Base-by-base conservation (phyloP, 2,329 filamentous ascomycete genomes). In the Alternaria sp. region DNA sequence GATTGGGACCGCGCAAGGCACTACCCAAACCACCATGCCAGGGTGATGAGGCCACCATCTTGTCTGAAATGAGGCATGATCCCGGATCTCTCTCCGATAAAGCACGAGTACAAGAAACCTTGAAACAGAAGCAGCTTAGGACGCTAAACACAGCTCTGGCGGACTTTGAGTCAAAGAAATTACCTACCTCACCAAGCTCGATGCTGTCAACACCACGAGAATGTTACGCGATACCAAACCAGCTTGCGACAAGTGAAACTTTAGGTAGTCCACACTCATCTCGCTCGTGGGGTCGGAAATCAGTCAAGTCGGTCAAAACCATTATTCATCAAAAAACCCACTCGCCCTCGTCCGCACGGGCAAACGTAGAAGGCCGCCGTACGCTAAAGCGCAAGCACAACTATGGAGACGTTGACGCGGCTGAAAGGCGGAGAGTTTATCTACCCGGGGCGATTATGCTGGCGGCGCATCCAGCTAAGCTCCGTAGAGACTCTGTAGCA, bases 401-500 rank as follows among this genome's bases (percentile, higher is more conserved):
- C 5, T 7, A 36, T 14, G 32, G 11, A 30, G 43, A 49, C 41
- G 18, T 49, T 50, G 54, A 58, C 57, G 49, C 36, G 49, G 54
- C 48, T 41, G 58, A 22, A 45, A 11, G 40, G 38, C 58, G 57
- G 58, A 64, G 41, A 46, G 57, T 78, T 14, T 83, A 83, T 67
- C 60, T 81, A 25, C 79, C 81, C 36, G 81, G 81, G 10, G 77
- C 78, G 1, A 81, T 83, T 51, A 73, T 73, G 55, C 68, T 82
- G n/a, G 77, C 76, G 30, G 74, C 57, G 36, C 53, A 66, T 22
- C 54, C 59, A 66, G 30, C 64, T 40, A 66, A 76, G 60, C 73
- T 74, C 16, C 73, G 78, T n/a, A 79, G 75, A 71, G 77, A 77
- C 38, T 81, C 79, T 11, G 72, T 81, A 12, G 80, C 79, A 22